These are phyloP conservation scores for Kappamyces sp. DNA, from an alignment of 192 early-diverging fungal genomes.

Conservation along the genomic window DNA sequence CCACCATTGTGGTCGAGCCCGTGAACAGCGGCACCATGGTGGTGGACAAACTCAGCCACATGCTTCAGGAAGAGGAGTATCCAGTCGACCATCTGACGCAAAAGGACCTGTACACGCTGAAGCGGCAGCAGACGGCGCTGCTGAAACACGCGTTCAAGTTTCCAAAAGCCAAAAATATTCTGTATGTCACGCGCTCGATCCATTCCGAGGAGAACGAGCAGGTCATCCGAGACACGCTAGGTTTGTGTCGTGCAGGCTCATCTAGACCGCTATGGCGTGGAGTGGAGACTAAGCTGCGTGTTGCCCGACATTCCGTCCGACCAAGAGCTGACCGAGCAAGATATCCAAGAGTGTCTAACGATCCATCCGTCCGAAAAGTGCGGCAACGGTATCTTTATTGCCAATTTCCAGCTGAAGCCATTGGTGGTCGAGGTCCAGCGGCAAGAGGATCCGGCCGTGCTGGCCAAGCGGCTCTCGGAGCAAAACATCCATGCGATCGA, in stretches of 20 bases:
- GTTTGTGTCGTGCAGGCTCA: neutral
- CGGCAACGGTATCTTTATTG: slow-evolving; percentile 91
- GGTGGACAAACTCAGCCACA: slow-evolving; percentile 72
- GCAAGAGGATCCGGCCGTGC: slow-evolving; percentile 1
- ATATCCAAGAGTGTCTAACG: slow-evolving; percentile 45
- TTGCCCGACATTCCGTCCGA: slow-evolving; percentile 35
- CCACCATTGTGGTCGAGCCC: slow-evolving; percentile 74
- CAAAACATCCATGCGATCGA: slow-evolving; percentile 13
- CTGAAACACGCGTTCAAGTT: slow-evolving; percentile 71
- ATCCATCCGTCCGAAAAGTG: slow-evolving; percentile 51
- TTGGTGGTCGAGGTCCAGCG: slow-evolving; percentile 8
- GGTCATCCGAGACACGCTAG: slow-evolving; percentile 67
- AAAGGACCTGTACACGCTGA: slow-evolving; percentile 42
- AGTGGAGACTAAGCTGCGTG: slow-evolving; percentile 42
- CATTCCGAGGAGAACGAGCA: slow-evolving; percentile 87
- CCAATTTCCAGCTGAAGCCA: slow-evolving; percentile 61
- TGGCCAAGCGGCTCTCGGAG: neutral
- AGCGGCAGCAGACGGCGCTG: slow-evolving; percentile 55
- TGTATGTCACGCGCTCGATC: slow-evolving; percentile 92
- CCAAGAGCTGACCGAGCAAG: slow-evolving; percentile 21
- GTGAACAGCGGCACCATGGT: slow-evolving; percentile 89
- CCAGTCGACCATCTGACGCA: slow-evolving; percentile 39
- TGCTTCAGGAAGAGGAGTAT: slow-evolving; percentile 81
- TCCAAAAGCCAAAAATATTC: slow-evolving; percentile 67
- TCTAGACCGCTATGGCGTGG: slow-evolving; percentile 18